Base-by-base conservation (phyloP, 805 yeast species). In the Wickerhamiella domercqiae region DNA sequence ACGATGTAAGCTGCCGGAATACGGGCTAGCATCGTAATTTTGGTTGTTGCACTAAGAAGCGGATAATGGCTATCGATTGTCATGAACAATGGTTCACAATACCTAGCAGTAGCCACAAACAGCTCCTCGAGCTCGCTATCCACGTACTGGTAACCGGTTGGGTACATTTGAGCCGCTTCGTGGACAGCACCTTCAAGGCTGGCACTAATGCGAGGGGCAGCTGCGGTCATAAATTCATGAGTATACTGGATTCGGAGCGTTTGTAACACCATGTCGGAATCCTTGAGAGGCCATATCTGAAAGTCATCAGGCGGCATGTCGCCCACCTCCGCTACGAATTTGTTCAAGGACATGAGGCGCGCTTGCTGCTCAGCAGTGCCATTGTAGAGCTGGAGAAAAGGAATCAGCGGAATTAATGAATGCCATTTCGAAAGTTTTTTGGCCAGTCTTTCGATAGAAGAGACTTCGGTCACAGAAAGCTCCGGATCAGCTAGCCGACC, bases 311-410 rank as follows among this genome's bases (percentile, higher is more conserved):
- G 22, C n/a, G 13, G 7, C 14, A 11, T 16, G 14, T 34, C 28
- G n/a, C n/a, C 20, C 3, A 22, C 7, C 17, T 14, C 19, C 21
- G 24, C 29, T 31, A 47, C 39, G 13, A 48, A 32, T 15, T 34
- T 3, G 33, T 47, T 47, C 6, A 47, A 21, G 7, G 43, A 48
- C 47, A 48, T 43, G 18, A 48, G 46, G 13, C 53, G 38, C 16
- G 46, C 19, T 21, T 37, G 33, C 7, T 45, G 38, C 28, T 26
- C 42, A 6, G 48, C 40, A 2, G 39, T 7, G 15, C 48, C 45
- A 9, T 14, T 25, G 38, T 34, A 41, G 29, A 49, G 42, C 28
- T 13, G 29, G 9, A 28, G 40, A 29, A 41, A 44, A 14, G 52
- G 52, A 11, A 39, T 29, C 15, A 19, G 21, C 3, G 19, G 34